Base-by-base conservation (phyloP, 495 filamentous ascomycete species). In the Lichina pygmaea region DNA sequence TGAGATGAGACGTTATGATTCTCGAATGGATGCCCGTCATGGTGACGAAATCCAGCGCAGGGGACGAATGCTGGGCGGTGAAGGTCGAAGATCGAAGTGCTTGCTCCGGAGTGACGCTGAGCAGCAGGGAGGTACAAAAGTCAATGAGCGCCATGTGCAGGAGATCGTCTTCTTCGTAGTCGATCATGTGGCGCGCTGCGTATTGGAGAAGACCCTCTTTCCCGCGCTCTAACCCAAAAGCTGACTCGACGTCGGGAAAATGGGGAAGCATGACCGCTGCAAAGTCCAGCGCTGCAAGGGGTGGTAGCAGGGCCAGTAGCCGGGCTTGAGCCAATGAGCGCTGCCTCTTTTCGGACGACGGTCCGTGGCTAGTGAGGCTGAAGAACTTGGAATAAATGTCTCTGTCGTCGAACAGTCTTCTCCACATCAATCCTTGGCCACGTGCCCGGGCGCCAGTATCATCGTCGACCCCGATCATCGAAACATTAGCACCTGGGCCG, bases 81-180 rank as follows among this genome's bases (percentile, higher is more conserved):
- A 41, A 44, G 39, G 40, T 45, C 33, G 46, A 37, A 15, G 46
- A 43, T 7, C 15, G 31, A 10, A 7, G n/a, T 7, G 11, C 16
- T 11, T 37, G 30, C 10, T 16, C 13, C 4, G 46, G 32, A 31
- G 42, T 39, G 17, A 39, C 15, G 13, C 67, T 56, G 31, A 68
- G 66, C 11, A 85, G 53, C 39, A 81, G 60, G n/a, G 70, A 64
- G 42, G 71, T 66, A 50, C 75, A 82, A 54, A 89, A 89, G 51
- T 81, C 73, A 43, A 91, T 63, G 43, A 89, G 59, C 15, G 66
- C 81, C 52, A 81, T 66, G 49, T 86, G 78, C 77, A 92, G 80
- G 49, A 93, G 59, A 24, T 76, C 63, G 52, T 93, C 85, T 37
- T 62, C 64, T 47, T 64, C 65, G 24, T 52, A 56, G 50, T 86